Evolutionary conservation across 2,329 filamentous ascomycete species (phyloP).

Genomic region (Albophoma yamanashiensis): DNA sequence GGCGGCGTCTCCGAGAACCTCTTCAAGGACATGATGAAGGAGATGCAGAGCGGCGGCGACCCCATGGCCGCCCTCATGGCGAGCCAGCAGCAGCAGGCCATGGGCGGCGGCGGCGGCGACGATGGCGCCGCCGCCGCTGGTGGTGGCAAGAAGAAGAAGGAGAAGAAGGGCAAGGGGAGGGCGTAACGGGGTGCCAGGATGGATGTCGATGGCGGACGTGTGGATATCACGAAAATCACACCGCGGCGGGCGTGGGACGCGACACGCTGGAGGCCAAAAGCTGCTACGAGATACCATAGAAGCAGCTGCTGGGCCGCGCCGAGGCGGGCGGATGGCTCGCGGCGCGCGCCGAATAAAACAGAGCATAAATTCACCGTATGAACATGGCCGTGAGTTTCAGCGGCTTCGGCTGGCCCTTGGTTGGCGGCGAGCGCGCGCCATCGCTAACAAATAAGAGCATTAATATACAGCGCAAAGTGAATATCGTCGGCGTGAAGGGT

Average conservation of each 20-base stretch:
- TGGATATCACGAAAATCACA: background rate
- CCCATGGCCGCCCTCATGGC: constrained; percentile 33
- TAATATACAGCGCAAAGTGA: background rate
- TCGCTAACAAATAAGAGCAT: background rate
- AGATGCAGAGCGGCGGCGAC: constrained; percentile 55
- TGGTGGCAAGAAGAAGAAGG: constrained; percentile 32
- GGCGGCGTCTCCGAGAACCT: constrained; percentile 92
- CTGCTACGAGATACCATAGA: background rate
- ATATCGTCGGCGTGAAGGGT: background rate
- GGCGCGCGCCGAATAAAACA: background rate
- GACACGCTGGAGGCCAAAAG: background rate
- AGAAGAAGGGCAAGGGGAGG: constrained; percentile 35
- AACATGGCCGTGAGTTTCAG: background rate
- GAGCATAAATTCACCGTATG: background rate
- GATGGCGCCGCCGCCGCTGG: constrained; percentile 13
- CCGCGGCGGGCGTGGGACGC: background rate
- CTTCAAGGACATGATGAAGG: constrained; percentile 92
- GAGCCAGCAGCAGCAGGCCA: constrained; percentile 7
- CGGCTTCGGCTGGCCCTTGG: background rate
- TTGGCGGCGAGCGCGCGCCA: background rate
- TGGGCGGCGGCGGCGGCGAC: constrained; percentile 7
- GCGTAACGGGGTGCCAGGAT: constrained; percentile 9
- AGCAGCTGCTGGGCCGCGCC: background rate
- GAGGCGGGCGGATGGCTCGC: background rate
- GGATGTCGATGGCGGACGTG: background rate